Conservation (phyloP, 1,284 basidiomycete species). For the Leccinum fuscescens region DNA sequence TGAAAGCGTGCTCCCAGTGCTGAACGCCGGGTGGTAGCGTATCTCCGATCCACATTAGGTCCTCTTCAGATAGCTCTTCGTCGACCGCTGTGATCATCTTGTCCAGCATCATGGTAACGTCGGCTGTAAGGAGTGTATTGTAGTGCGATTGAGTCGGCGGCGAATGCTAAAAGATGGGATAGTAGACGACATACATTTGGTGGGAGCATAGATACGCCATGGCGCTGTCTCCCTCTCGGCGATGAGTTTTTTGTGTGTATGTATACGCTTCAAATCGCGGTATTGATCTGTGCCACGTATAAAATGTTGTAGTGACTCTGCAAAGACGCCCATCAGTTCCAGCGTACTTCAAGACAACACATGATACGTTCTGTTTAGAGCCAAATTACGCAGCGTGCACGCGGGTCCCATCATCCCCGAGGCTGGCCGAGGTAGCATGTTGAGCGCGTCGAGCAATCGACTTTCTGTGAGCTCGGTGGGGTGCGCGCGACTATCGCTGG, state of each 20-base stretch:
- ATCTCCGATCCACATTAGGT: too few relatives aligned
- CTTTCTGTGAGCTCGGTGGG: background rate
- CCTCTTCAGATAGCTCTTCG: conserved; percentile 16
- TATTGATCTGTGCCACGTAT: conserved; percentile 9
- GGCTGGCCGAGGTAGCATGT: conserved; percentile 5
- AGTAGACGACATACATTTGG: conserved; percentile 7
- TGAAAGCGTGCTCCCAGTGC: background rate
- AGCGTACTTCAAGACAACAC: background rate
- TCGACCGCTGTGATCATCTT: conserved; percentile 10
- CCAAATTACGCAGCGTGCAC: background rate
- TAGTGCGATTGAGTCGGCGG: background rate
- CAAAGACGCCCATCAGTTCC: conserved; percentile 3
- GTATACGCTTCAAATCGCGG: conserved; percentile 18
- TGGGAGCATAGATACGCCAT: conserved; percentile 23
- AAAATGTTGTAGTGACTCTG: background rate
- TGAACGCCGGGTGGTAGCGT: too few relatives aligned
- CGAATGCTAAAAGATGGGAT: background rate
- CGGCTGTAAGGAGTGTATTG: conserved; percentile 8
- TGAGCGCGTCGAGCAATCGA: background rate
- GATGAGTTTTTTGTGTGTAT: conserved; percentile 17
- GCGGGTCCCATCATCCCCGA: conserved; percentile 24
- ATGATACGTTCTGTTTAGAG: background rate
- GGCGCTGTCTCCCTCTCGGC: conserved; percentile 13
- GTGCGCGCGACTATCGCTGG: background rate
- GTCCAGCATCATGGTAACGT: conserved; percentile 8